These are phyloP conservation scores for Sherardia arvensis DNA, from an alignment of 257 asterid species.

Conservation along the genomic window DNA sequence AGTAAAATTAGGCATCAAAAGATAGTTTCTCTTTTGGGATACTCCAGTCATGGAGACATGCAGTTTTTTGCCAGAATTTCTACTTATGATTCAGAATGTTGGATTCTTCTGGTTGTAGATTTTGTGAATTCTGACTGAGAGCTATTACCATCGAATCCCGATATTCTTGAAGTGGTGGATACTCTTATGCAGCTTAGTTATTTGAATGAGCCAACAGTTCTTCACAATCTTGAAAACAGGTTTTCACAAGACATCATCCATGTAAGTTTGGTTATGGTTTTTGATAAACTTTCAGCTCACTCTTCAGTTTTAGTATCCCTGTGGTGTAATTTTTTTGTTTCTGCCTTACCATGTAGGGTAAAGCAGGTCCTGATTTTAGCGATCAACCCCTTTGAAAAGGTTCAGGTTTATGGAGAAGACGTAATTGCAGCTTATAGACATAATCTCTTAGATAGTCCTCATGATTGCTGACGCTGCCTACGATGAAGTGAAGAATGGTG, in stretches of 20 bases:
- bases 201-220: constrained; percentile 90
- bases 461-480: constrained; percentile 68
- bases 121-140: constrained; percentile 46
- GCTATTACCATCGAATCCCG: constrained; percentile 87
- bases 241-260: constrained; percentile 59
- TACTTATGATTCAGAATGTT: constrained; percentile 8
- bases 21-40: constrained; percentile 73
- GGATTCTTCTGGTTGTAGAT: constrained; percentile 31
- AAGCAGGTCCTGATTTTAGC: constrained; percentile 92
- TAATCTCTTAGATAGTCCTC: constrained; percentile 65
- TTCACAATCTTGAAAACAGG: constrained; percentile 71
- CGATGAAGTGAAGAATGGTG: constrained; percentile 74
- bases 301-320: constrained; percentile 4
- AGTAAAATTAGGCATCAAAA: constrained; percentile 78
- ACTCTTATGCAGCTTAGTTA: constrained; percentile 83
- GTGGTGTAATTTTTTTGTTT: constrained; percentile 6
- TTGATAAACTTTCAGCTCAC: not conserved
- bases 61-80: constrained; percentile 33
- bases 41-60: constrained; percentile 52
- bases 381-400: constrained; percentile 78
- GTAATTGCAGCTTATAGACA: constrained; percentile 53
- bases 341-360: constrained; percentile 48
- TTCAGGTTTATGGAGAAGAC: constrained; percentile 57
- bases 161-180: constrained; percentile 77
- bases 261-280: constrained; percentile 43